These are phyloP conservation scores for Diddensiella caesifluorescens DNA, from an alignment of 805 yeast genomes.

Conservation along the genomic window DNA sequence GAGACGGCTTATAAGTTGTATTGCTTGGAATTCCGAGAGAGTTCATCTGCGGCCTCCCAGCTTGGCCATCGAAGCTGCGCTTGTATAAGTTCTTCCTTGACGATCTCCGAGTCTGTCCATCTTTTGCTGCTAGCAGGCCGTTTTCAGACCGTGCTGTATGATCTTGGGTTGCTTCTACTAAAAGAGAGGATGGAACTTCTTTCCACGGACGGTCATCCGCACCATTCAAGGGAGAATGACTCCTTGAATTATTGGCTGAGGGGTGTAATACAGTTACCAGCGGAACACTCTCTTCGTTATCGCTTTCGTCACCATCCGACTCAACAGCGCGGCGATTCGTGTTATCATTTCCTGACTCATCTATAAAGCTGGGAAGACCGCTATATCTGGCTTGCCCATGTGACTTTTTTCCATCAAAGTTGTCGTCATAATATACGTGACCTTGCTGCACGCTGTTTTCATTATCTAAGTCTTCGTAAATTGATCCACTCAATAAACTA, in stretches of 20 bases:
- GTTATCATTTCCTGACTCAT: not conserved
- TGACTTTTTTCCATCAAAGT: not conserved
- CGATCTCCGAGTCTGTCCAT: not conserved
- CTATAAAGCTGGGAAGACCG: too few relatives aligned
- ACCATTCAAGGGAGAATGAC: not conserved
- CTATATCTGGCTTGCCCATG: not conserved
- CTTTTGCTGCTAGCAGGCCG: not conserved
- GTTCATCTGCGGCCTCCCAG: not conserved
- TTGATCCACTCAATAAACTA: slow-evolving; percentile 4
- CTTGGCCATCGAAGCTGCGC: not conserved
- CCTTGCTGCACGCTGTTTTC: not conserved
- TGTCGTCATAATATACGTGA: not conserved
- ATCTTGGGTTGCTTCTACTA: not conserved
- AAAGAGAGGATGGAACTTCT: not conserved
- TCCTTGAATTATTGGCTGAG: not conserved
- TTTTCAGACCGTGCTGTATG: not conserved
- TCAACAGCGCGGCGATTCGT: not conserved
- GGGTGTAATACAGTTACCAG: not conserved
- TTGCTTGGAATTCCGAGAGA: not conserved
- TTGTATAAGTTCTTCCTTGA: not conserved
- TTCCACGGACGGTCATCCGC: not conserved
- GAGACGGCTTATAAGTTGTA: not conserved
- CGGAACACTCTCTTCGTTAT: slow-evolving; percentile 1
- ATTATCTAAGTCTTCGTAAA: slow-evolving; percentile 2
- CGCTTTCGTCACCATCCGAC: slow-evolving; percentile 7